Evolutionary conservation across 2,329 filamentous ascomycete genomes (phyloP).

Genomic region (Juglanconis oblonga): DNA sequence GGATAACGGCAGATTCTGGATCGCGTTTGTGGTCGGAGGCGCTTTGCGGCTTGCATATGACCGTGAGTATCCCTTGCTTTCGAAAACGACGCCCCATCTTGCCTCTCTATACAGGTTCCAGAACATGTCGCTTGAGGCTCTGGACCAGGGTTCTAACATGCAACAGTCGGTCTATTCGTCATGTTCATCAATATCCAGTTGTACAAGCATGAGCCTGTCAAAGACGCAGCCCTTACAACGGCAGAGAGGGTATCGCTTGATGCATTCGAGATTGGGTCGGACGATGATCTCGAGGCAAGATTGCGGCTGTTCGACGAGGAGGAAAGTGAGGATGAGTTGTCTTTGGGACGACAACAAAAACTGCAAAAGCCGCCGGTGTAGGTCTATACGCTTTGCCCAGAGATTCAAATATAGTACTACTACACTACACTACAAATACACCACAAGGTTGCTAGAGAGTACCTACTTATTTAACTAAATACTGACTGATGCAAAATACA

Average conservation of each 20-base stretch:
- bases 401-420: too few species aligned
- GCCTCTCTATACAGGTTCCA: background rate
- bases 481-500: too few species aligned
- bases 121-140: background rate
- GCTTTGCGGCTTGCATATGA: slow-evolving; percentile 54
- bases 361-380: background rate
- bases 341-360: background rate
- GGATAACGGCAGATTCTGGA: slow-evolving; percentile 52
- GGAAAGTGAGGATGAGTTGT: background rate
- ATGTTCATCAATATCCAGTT: slow-evolving; percentile 59
- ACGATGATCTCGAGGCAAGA: slow-evolving; percentile 9
- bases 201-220: slow-evolving; percentile 39
- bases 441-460: too few species aligned
- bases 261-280: slow-evolving; percentile 7
- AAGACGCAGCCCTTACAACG: background rate
- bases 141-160: background rate
- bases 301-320: slow-evolving; percentile 8
- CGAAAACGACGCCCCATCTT: too few species aligned
- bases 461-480: background rate
- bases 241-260: slow-evolving; percentile 7
- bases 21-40: slow-evolving; percentile 59
- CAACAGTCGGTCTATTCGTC: slow-evolving; percentile 48
- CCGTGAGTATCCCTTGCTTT: background rate
- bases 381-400: too few species aligned
- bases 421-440: too few species aligned